phyloP scores from a whole-genome alignment of 192 early-diverging fungal genomes.

The Oehlia diaphana region DNA sequence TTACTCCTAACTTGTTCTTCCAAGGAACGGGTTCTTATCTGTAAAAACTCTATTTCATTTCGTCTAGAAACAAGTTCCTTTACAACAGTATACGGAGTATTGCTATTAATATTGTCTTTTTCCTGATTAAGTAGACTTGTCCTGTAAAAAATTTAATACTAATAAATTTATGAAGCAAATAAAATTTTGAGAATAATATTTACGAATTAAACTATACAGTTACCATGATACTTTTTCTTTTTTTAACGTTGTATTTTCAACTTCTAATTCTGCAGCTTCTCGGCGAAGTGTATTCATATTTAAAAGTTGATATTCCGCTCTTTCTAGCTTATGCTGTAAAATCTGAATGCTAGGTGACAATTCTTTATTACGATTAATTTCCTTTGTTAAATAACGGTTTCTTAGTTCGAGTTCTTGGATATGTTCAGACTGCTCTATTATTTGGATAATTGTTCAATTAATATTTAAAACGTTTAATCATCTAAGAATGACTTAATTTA shows the following conservation, averaged over 20 bases:
- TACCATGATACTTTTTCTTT: slow-evolving; percentile 22
- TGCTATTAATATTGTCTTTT: not conserved
- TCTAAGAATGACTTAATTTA: not conserved
- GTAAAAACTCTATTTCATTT: slow-evolving; percentile 10
- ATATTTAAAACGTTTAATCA: not conserved
- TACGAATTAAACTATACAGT: not conserved
- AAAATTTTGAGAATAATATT: not conserved
- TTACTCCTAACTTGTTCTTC: slow-evolving; percentile 14
- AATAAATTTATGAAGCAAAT: not conserved
- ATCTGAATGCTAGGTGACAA: slow-evolving; percentile 20
- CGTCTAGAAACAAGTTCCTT: slow-evolving; percentile 1
- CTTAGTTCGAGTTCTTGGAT: not conserved
- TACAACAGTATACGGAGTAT: slow-evolving; percentile 12
- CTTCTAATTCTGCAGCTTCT: slow-evolving; percentile 12
- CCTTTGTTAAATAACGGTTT: not conserved
- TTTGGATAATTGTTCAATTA: not conserved
- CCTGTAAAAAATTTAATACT: not conserved
- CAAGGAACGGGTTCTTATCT: not conserved
- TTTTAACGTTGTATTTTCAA: slow-evolving; percentile 19
- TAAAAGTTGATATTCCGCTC: not conserved
- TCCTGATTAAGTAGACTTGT: not conserved
- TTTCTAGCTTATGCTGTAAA: not conserved
- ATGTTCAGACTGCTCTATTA: slow-evolving; percentile 1
- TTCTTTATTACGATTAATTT: not conserved
- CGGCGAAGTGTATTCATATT: not conserved